These are phyloP conservation scores for Lecanoromycetidae sp. DNA, from an alignment of 2,329 filamentous ascomycete species.

Conservation along the genomic window DNA sequence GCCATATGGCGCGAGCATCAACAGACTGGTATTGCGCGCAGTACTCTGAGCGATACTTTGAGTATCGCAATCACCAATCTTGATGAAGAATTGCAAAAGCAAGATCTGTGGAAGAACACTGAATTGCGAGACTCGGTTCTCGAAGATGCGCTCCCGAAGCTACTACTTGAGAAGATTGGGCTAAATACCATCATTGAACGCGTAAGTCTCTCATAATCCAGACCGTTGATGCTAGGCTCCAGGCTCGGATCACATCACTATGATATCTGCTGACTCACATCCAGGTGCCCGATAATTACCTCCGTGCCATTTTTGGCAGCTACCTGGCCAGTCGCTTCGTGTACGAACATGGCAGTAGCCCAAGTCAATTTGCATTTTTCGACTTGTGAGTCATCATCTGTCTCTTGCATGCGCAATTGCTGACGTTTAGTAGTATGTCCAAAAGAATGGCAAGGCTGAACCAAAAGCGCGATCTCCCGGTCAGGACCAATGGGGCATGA, in stretches of 20 bases:
- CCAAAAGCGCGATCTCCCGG: neutral
- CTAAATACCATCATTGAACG: constrained; percentile 75
- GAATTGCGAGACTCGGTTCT: constrained; percentile 67
- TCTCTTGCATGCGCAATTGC: neutral
- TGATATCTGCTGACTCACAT: constrained; percentile 19
- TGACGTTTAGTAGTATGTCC: constrained; percentile 44
- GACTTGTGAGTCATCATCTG: constrained; percentile 61
- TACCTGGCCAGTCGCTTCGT: constrained; percentile 93
- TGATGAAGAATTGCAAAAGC: constrained; percentile 90
- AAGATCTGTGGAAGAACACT: constrained; percentile 78
- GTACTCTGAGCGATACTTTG: constrained; percentile 81
- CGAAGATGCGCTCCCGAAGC: constrained; percentile 69
- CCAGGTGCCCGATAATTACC: constrained; percentile 75
- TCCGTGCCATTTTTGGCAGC: constrained; percentile 90
- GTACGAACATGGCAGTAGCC: constrained; percentile 84
- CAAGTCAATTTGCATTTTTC: constrained; percentile 96
- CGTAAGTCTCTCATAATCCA: constrained; percentile 38
- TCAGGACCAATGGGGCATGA: neutral
- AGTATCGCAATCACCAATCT: constrained; percentile 89
- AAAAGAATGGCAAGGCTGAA: constrained; percentile 46
- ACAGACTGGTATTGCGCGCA: constrained; percentile 64
- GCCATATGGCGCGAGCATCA: constrained; percentile 95
- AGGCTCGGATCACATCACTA: neutral
- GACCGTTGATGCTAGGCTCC: neutral
- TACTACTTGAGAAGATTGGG: constrained; percentile 80